Evolutionary conservation across 176 grass and related monocot species (phyloP).

Genomic region (Triticum turgidum): DNA sequence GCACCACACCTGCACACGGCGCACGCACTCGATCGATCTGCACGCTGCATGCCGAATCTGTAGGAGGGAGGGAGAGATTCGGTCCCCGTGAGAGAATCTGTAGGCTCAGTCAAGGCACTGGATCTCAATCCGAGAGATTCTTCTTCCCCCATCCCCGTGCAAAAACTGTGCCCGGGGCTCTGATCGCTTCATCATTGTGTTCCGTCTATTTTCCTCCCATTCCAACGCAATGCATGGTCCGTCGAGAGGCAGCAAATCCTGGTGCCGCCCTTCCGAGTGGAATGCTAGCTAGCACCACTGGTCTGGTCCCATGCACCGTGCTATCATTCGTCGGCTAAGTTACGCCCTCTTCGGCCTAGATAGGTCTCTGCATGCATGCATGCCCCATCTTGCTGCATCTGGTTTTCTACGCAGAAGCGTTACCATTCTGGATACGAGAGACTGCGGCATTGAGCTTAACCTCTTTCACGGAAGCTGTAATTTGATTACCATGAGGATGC

Average conservation of each 20-base stretch:
- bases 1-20: neutral
- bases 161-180: neutral
- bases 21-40: slow-evolving; percentile 21
- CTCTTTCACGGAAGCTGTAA: no score
- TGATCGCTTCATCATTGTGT: slow-evolving; percentile 38
- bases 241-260: no score
- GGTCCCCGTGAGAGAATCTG: no score
- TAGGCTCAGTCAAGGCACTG: no score
- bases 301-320: neutral
- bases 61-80: neutral
- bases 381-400: no score
- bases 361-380: no score
- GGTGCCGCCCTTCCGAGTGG: slow-evolving; percentile 9
- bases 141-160: slow-evolving; percentile 1
- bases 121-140: no score
- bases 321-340: no score
- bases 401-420: neutral
- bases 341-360: no score
- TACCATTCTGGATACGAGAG: neutral
- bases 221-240: neutral
- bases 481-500: no score
- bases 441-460: no score
- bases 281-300: slow-evolving; percentile 6
- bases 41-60: neutral
- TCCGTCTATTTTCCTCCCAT: neutral